phyloP scores from a whole-genome alignment of 1,284 basidiomycete species.

The Mycocalia duriaeana region DNA sequence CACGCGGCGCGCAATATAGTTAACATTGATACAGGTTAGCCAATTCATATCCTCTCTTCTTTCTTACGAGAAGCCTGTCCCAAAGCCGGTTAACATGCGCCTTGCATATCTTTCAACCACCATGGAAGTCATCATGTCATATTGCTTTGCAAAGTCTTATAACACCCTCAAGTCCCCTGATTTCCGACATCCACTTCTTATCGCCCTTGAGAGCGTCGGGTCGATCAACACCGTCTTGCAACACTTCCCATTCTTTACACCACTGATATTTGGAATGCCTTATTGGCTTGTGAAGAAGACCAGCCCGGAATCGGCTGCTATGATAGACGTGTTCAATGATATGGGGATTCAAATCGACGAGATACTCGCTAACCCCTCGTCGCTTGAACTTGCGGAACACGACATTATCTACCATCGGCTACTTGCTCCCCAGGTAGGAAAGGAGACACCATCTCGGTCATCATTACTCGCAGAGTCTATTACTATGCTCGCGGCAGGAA shows the following conservation, averaged over 20 bases:
- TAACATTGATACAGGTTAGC: conserved; percentile 15
- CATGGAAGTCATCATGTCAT: conserved; percentile 24
- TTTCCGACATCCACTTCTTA: conserved; percentile 22
- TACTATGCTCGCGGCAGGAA: conserved; percentile 30
- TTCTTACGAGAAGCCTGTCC: conserved; percentile 1
- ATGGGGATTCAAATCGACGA: conserved; percentile 17
- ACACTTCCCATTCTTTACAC: conserved; percentile 21
- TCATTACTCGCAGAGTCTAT: conserved; percentile 26
- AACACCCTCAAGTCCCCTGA: conserved; percentile 17
- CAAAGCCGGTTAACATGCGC: conserved; percentile 14
- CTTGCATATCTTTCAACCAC: conserved; percentile 13
- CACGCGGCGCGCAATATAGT: conserved; percentile 4
- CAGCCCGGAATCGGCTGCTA: conserved; percentile 6
- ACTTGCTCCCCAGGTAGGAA: conserved; percentile 11
- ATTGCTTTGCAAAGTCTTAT: conserved; percentile 21
- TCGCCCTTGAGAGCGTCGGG: conserved; percentile 17
- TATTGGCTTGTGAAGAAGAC: conserved; percentile 10
- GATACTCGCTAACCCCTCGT: conserved; percentile 17
- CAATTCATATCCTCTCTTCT: conserved; percentile 13
- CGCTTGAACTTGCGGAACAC: conserved; percentile 13
- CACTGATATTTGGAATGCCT: conserved; percentile 14
- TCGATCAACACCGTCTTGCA: conserved; percentile 17
- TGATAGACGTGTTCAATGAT: conserved; percentile 9
- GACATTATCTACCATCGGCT: conserved; percentile 25
- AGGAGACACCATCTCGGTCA: conserved; percentile 15